Evolutionary conservation across 495 filamentous ascomycete genomes (phyloP), one percentile per base, ranked within the genome.

Genomic region (Neurospora intermedia): DNA sequence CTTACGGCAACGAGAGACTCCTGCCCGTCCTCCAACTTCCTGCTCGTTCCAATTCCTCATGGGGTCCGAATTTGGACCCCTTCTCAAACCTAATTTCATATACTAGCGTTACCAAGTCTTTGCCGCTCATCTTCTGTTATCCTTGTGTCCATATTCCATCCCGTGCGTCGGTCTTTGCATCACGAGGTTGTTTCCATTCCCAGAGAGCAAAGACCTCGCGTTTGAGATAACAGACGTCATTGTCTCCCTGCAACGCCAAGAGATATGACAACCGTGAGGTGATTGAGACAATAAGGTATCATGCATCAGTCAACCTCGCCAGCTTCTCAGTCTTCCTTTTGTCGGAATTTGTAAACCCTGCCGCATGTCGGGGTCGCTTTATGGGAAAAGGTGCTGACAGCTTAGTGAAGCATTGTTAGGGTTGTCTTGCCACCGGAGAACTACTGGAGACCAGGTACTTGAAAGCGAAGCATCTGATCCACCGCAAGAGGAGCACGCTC

Each of bases 51-150:
- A 72, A 69, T 71, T 46, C 31, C 54, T 72, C 75, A 72, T 71
- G 74, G 77, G 77, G 77, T 76, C 77, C 78, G 72, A 73, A 69
- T 59, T 16, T 73, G 78, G 77, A 69, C 78, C 78, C 77, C 77
- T 77, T 76, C 71, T 69, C 39, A 40, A 42, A 62, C 35, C 35
- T 38, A 38, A 38, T 6, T 38, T 38, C 27, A 6, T 38, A 62
- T 62, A 62, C 54, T 62, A 15, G 23, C 54, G 27, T 6, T 27
- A 31, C 23, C 7, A 31, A 35, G 16, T 35, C 15, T 18, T 66
- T 66, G 54, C 27, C 27, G 54, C 54, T 35, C 35, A 31, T 15
- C 54, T 66, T 66, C 13, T 18, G 27, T 66, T 18, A 35, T 62
- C 54, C 27, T 35, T 2, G 54, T 35, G 27, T 62, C 15, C 15